These are phyloP conservation scores for Lasiodiplodia citricola DNA, from an alignment of 2,329 filamentous ascomycete genomes.

Conservation along the genomic window DNA sequence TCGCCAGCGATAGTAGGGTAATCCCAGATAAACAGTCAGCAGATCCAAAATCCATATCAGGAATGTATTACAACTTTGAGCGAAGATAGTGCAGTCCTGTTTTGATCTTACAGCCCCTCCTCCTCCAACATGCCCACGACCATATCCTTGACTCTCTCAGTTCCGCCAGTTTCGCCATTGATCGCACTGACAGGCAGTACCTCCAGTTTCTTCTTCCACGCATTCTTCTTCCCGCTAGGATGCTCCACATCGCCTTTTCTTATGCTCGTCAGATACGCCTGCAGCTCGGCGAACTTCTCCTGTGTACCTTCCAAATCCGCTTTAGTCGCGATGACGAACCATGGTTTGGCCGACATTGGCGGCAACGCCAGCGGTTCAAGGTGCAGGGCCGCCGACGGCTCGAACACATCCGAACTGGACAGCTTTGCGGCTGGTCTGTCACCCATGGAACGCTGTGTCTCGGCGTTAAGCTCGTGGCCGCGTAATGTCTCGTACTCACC, in stretches of 20 bases:
- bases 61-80: not conserved
- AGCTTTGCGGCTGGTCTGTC: not conserved
- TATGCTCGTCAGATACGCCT: constrained; percentile 72
- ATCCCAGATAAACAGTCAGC: not conserved
- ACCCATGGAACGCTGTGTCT: constrained; percentile 65
- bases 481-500: constrained; percentile 84
- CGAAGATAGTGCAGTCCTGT: not conserved
- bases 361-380: constrained; percentile 55
- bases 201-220: constrained; percentile 60
- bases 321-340: constrained; percentile 96
- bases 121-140: constrained; percentile 69
- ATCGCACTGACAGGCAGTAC: constrained; percentile 91
- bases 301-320: constrained; percentile 81
- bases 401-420: constrained; percentile 27
- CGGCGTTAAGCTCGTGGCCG: constrained; percentile 70
- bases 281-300: constrained; percentile 74
- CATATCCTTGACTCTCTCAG: constrained; percentile 75
- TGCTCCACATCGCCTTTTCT: constrained; percentile 68
- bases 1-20: not conserved
- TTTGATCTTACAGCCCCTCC: constrained; percentile 10
- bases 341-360: constrained; percentile 91
- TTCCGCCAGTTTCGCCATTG: constrained; percentile 70
- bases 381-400: constrained; percentile 29
- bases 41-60: not conserved
- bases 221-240: constrained; percentile 72